Evolutionary conservation across 768 basidiomycete species (phyloP).

Genomic region (Podaxis rugospora): DNA sequence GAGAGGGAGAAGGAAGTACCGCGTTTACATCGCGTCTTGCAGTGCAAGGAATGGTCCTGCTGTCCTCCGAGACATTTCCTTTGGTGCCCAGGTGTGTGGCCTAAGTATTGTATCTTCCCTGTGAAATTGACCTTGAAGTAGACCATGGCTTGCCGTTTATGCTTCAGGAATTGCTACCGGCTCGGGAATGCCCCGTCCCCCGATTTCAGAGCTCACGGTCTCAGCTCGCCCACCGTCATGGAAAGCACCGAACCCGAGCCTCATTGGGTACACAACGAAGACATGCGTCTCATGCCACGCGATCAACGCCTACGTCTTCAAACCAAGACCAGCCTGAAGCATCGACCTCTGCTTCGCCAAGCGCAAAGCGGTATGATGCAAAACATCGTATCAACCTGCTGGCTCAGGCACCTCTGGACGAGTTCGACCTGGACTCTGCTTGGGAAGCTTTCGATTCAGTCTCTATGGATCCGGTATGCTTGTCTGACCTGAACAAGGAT

Average conservation of each 20-base stretch:
- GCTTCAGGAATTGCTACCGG: constrained; percentile 6
- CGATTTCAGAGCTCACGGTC: neutral
- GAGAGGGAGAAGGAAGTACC: constrained; percentile 32
- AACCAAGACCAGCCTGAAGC: neutral
- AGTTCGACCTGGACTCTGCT: constrained; percentile 32
- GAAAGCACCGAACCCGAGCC: constrained; percentile 11
- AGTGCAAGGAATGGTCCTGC: constrained; percentile 44
- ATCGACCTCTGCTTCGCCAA: neutral
- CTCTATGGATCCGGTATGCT: constrained; percentile 10
- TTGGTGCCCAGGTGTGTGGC: constrained; percentile 44
- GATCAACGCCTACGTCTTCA: constrained; percentile 7
- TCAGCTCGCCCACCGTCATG: neutral
- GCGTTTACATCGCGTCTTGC: constrained; percentile 23
- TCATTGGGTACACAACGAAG: constrained; percentile 19
- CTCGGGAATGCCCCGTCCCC: neutral
- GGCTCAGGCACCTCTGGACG: constrained; percentile 1
- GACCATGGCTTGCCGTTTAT: constrained; percentile 1
- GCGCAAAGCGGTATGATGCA: neutral
- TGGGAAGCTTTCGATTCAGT: constrained; percentile 33
- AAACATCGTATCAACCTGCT: neutral
- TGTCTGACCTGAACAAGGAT: neutral
- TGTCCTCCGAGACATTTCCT: constrained; percentile 38
- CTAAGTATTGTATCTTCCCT: neutral
- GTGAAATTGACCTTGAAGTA: constrained; percentile 16
- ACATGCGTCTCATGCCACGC: constrained; percentile 19